These are phyloP conservation scores for Pontederia crassipes DNA, from an alignment of 176 grass and related monocot genomes.

Conservation along the genomic window DNA sequence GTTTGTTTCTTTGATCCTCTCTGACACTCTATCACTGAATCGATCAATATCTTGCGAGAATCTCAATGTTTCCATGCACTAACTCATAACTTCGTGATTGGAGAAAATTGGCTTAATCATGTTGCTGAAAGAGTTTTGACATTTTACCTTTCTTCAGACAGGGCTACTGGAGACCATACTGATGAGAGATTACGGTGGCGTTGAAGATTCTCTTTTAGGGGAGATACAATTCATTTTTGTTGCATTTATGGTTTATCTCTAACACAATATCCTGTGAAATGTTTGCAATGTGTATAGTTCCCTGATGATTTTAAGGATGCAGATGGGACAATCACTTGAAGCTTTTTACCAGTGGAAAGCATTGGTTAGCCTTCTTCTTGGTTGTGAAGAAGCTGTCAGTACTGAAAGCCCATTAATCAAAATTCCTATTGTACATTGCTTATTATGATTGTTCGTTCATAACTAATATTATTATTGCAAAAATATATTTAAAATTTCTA, in stretches of 20 bases:
- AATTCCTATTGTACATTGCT: not conserved
- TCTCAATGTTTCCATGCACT: too few species aligned
- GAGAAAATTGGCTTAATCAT: not conserved
- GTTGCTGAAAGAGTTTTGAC: slow-evolving; percentile 20
- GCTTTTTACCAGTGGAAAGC: slow-evolving; percentile 89
- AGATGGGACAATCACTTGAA: slow-evolving; percentile 90
- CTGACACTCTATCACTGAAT: too few species aligned
- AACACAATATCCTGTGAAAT: not conserved
- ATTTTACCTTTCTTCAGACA: slow-evolving; percentile 37
- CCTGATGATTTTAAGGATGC: slow-evolving; percentile 21
- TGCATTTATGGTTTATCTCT: slow-evolving; percentile 75
- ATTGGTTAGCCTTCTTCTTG: slow-evolving; percentile 75
- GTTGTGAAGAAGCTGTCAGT: slow-evolving; percentile 81
- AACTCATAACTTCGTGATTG: too few species aligned
- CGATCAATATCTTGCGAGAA: too few species aligned
- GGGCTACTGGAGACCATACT: slow-evolving; percentile 58
- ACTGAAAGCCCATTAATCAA: not conserved
- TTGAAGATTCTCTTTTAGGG: slow-evolving; percentile 74
- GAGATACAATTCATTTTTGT: slow-evolving; percentile 80
- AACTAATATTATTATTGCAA: not conserved
- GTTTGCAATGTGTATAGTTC: slow-evolving; percentile 1
- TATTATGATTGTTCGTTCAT: not conserved
- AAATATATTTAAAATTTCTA: too few species aligned
- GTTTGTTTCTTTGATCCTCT: too few species aligned
- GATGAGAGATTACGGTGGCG: slow-evolving; percentile 44